phyloP scores from a whole-genome alignment of 495 filamentous ascomycete species.

The Echria macrotheca region DNA sequence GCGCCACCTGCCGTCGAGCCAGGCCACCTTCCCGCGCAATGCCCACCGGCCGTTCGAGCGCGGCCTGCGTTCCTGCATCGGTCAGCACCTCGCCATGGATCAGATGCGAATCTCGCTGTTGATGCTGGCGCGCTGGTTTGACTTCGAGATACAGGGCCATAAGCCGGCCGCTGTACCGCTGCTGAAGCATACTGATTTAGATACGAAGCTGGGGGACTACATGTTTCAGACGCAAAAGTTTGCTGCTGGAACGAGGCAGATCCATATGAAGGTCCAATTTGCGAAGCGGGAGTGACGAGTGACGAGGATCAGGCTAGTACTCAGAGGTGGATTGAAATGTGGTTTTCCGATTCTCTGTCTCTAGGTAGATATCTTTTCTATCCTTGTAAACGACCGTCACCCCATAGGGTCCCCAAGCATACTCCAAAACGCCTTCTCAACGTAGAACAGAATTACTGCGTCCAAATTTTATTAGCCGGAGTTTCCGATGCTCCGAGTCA shows the following conservation, averaged over 20 bases:
- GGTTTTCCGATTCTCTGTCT: no score
- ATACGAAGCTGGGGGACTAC: conserved; percentile 5
- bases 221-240: conserved; percentile 1
- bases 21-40: conserved; percentile 7
- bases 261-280: no score
- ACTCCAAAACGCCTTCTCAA: no score
- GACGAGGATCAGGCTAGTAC: no score
- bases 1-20: not conserved
- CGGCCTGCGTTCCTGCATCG: conserved; percentile 43
- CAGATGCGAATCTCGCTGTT: conserved; percentile 37
- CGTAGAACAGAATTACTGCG: no score
- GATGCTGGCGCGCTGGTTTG: conserved; percentile 37
- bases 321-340: no score
- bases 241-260: conserved; percentile 6
- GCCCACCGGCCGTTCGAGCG: conserved; percentile 37
- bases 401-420: no score
- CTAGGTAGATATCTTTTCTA: no score
- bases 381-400: no score
- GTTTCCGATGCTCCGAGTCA: no score
- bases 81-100: conserved; percentile 40
- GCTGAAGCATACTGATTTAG: conserved; percentile 3
- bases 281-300: no score
- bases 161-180: conserved; percentile 4
- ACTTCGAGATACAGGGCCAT: conserved; percentile 32
- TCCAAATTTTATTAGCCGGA: no score